Evolutionary conservation across 106 monocot species (phyloP).

Genomic region (Vanilla planifolia): DNA sequence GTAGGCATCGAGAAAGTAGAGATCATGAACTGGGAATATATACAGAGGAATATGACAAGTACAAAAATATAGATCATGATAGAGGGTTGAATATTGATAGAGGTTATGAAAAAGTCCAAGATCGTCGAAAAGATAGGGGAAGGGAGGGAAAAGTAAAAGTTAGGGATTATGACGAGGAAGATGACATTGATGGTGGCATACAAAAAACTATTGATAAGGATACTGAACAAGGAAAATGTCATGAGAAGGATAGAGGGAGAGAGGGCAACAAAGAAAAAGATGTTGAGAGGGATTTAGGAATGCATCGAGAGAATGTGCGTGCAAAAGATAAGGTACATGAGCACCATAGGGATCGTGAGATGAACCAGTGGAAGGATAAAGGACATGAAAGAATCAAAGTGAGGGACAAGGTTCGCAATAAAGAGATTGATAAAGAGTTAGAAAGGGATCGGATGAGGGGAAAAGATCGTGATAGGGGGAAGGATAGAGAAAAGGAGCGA

Average conservation of each 20-base stretch:
- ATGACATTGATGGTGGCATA: slow-evolving; percentile 9
- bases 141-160: slow-evolving; percentile 13
- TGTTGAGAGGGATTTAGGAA: slow-evolving; percentile 19
- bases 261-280: slow-evolving; percentile 28
- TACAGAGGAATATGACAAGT: slow-evolving; percentile 14
- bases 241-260: slow-evolving; percentile 10
- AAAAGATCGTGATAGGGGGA: slow-evolving; percentile 19
- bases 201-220: slow-evolving; percentile 2
- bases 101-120: slow-evolving; percentile 10
- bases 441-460: slow-evolving; percentile 26
- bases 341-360: slow-evolving; percentile 2
- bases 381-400: slow-evolving; percentile 22
- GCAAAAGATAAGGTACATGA: neutral
- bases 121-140: slow-evolving; percentile 12
- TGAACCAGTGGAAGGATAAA: slow-evolving; percentile 11
- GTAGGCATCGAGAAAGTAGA: neutral
- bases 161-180: slow-evolving; percentile 16
- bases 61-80: slow-evolving; percentile 8
- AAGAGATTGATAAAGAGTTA: slow-evolving; percentile 33
- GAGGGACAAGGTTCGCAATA: slow-evolving; percentile 22
- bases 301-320: neutral
- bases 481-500: slow-evolving; percentile 8
- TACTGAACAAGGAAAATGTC: slow-evolving; percentile 5
- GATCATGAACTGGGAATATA: slow-evolving; percentile 8
- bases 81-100: slow-evolving; percentile 18